Conservation (phyloP, 768 basidiomycete genomes). For the Rhizopogon vesiculosus region DNA sequence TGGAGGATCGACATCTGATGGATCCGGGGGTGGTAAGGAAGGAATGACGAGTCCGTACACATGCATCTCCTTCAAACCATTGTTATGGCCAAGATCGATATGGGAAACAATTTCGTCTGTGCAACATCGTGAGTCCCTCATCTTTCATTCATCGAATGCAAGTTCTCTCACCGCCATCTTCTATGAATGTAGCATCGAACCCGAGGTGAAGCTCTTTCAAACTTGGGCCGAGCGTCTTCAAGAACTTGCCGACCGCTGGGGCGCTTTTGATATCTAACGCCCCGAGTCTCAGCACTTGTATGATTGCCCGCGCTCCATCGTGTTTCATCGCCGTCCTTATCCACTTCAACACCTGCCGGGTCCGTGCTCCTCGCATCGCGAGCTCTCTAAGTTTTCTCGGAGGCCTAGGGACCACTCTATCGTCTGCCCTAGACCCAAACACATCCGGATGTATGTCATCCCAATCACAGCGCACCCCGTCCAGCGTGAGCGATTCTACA, state of each 20-base stretch:
- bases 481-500: slow-evolving; percentile 23
- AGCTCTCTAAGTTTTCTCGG: slow-evolving; percentile 19
- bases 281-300: slow-evolving; percentile 20
- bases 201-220: slow-evolving; percentile 23
- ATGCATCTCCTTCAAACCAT: slow-evolving; percentile 23
- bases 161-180: slow-evolving; percentile 21
- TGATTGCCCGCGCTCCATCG: not conserved
- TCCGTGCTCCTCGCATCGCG: slow-evolving; percentile 18
- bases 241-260: slow-evolving; percentile 20
- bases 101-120: slow-evolving; percentile 22
- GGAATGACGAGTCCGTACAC: slow-evolving; percentile 28
- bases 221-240: slow-evolving; percentile 14
- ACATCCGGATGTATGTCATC: not conserved
- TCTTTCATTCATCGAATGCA: not conserved
- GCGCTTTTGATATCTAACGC: slow-evolving; percentile 23
- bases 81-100: slow-evolving; percentile 21
- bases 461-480: slow-evolving; percentile 19
- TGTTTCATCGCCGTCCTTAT: slow-evolving; percentile 16
- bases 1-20: slow-evolving; percentile 12
- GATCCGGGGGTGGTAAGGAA: slow-evolving; percentile 21
- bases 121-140: slow-evolving; percentile 6
- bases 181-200: slow-evolving; percentile 25
- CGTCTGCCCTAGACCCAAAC: slow-evolving; percentile 1
- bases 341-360: slow-evolving; percentile 25
- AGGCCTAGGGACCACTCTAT: slow-evolving; percentile 8